Percentiles rank a stretch among this genome's conserved stretches.
phyloP scores from a whole-genome alignment of 352 stramenopile genomes.

The Globisporangium ultimum region DNA sequence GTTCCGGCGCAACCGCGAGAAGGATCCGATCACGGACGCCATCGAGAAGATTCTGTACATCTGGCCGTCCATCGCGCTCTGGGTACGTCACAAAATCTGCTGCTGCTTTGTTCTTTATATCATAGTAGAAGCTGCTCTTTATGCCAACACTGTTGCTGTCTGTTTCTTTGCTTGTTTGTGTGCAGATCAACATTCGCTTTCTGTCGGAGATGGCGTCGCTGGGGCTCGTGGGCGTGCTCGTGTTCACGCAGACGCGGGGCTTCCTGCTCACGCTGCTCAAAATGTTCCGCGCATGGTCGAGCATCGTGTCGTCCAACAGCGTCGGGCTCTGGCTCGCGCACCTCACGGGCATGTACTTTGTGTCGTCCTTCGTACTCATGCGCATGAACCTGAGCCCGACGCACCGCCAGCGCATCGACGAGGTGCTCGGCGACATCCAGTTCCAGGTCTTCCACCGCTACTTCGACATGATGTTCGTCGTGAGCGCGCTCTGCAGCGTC shows the following conservation, averaged over 20 bases:
- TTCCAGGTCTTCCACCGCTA: constrained; percentile 84
- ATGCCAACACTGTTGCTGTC: background rate
- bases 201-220: constrained; percentile 79
- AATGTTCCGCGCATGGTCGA: constrained; percentile 79
- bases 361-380: constrained; percentile 87
- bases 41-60: constrained; percentile 84
- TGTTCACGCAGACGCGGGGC: constrained; percentile 79
- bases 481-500: constrained; percentile 67
- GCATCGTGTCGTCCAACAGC: constrained; percentile 79
- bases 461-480: constrained; percentile 84
- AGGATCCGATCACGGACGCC: constrained; percentile 77
- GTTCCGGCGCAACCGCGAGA: constrained; percentile 75
- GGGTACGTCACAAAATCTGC: no score
- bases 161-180: background rate
- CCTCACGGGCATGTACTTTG: constrained; percentile 88
- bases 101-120: background rate
- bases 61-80: constrained; percentile 69
- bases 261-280: constrained; percentile 78
- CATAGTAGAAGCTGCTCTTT: no score
- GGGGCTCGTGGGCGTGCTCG: constrained; percentile 72
- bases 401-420: constrained; percentile 74
- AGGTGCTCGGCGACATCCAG: constrained; percentile 79
- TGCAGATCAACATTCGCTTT: constrained; percentile 72
- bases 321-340: constrained; percentile 81
- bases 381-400: constrained; percentile 78